Base-by-base conservation (phyloP, 2,329 filamentous ascomycete species). In the Hymenoscyphus infarciens region DNA sequence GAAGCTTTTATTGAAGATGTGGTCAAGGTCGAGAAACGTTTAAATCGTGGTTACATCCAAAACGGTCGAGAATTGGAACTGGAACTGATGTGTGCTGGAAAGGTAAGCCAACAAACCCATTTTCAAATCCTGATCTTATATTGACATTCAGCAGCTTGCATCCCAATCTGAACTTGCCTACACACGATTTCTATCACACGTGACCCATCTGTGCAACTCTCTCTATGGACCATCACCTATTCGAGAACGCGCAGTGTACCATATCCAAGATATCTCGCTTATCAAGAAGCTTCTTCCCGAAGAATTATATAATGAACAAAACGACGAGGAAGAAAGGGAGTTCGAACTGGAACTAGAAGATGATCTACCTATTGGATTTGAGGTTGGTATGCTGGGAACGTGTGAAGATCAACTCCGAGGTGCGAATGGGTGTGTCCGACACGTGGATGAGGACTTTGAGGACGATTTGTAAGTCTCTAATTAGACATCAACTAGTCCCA, bases 1-100 rank as follows among this genome's bases (percentile, higher is more conserved):
- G 69, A 68, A 53, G 67, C 60, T 4, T 68, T 69, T 15, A 65
- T 68, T 22, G 63, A 67, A 53, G 65, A 68, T 59, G 63, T 72
- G 3, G 62, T 66, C 7, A 61, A 53, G 13, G 63, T 71, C 2
- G 65, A 69, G 31, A 64, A 56, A 16, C 62, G 66, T 22, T 53
- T 69, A 8, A 57, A 59, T 4, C 59, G 65, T 10, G 64, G 65
- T 8, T 58, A 67, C 31, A 69, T 71, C 10, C 57, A 59, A 3
- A 66, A 56, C 15, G 52, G 64, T 39, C 62, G 70, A 27, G 60
- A 65, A 11, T 53, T 71, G 10, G 69, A 71, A 38, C 57, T 70
- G 29, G 67, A 71, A 27, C 55, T 71, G 15, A 67, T 71, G 25
- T 70, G 63, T 60, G 62, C 61, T 49, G 66, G 66, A 60, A 70